phyloP scores from a whole-genome alignment of 257 asterid genomes.

The Verbascum thapsus region DNA sequence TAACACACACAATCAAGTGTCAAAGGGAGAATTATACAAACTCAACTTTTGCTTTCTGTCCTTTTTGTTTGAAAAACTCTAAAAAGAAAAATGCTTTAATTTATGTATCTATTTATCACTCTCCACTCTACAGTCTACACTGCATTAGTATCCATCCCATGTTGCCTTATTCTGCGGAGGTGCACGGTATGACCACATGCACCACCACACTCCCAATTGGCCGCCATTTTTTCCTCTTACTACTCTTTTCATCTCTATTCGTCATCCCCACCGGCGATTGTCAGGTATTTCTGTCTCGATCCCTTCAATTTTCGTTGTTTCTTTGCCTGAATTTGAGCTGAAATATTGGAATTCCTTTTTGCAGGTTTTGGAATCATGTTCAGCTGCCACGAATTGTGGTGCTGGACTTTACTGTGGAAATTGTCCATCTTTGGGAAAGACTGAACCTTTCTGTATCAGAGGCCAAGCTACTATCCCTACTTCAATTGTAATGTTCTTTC shows the following conservation, averaged over 20 bases:
- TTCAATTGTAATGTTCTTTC: constrained; percentile 55
- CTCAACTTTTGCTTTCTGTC: constrained; percentile 20
- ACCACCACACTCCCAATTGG: constrained; percentile 19
- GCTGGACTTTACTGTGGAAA: constrained; percentile 82
- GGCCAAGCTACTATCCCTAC: constrained; percentile 82
- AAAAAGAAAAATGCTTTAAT: constrained; percentile 1
- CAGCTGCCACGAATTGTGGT: constrained; percentile 76
- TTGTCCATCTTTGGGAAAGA: constrained; percentile 74
- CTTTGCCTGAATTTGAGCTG: constrained; percentile 27
- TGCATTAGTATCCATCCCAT: too few relatives aligned
- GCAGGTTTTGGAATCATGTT: constrained; percentile 78
- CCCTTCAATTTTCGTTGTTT: constrained; percentile 27
- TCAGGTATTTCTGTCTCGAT: constrained; percentile 59
- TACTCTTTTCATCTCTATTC: constrained; percentile 33
- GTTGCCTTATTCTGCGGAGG: constrained; percentile 45
- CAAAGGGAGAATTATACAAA: neutral
- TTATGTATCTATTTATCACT: constrained; percentile 22
- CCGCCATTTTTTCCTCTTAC: constrained; percentile 27
- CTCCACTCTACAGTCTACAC: constrained; percentile 22
- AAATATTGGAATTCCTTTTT: constrained; percentile 29
- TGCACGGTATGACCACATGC: constrained; percentile 42
- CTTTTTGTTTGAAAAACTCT: neutral
- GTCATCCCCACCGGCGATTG: constrained; percentile 51
- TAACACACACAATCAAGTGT: constrained; percentile 35
- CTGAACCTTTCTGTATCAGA: constrained; percentile 76